Base-by-base conservation (phyloP, 306 rosid genomes). In the Nissolia schottii region DNA sequence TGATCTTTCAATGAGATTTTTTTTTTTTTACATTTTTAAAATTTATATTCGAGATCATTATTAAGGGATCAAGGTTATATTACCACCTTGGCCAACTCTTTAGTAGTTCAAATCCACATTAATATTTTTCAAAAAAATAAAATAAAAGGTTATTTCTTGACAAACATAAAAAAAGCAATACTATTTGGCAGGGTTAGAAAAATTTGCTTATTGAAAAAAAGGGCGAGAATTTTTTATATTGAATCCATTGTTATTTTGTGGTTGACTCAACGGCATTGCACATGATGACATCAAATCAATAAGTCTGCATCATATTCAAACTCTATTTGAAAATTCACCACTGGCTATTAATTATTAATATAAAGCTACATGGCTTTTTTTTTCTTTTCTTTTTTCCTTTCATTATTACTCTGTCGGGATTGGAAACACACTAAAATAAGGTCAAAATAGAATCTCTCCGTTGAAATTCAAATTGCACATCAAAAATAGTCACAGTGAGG, bases 221-320 rank as follows among this genome's bases (percentile, higher is more conserved):
- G n/a, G n/a, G n/a, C n/a, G n/a, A n/a, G n/a, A n/a, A n/a, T n/a
- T n/a, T n/a, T n/a, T n/a, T n/a, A n/a, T 8, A 9, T 37, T 1
- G 43, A 37, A 8, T 37, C 43, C 8, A 37, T 8, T 12, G 43
- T 37, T 37, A 37, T 29, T 29, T 11, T 28, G 20, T 12, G 2
- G 32, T 53, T 37, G 14, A 54, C 27, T 13, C 10, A 2, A 4
- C 9, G 5, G 7, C 45, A 66, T 25, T 58, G 48, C 60, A 60
- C 35, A 58, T 73, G 53, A 38, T 20, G 13, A 45, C 79, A 41
- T 65, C 58, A 41, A 27, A 66, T 75, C 74, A 56, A 19, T 6
- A 54, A 55, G 49, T 55, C 15, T 41, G 23, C 31, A 31, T 76
- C 34, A 13, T 53, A 37, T 64, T 67, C 50, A 56, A 56, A 29